Base-by-base conservation (phyloP, 2,329 filamentous ascomycete genomes). In the Catunica adiposa region DNA sequence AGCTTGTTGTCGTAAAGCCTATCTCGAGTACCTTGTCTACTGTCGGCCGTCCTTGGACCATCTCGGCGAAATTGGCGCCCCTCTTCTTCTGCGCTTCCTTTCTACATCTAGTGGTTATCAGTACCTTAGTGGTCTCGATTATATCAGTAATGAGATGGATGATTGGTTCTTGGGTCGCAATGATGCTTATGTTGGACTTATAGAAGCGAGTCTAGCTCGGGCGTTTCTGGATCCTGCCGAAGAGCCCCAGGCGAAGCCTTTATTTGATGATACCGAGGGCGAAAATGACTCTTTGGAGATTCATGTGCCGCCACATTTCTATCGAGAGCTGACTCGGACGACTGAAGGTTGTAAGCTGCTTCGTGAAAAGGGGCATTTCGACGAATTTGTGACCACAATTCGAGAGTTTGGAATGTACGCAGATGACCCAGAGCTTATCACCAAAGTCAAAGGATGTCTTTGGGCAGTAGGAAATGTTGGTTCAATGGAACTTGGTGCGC, bases 81-180 rank as follows among this genome's bases (percentile, higher is more conserved):
- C 94, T 1, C 73, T 98, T 22, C 77, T 98, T 3, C 73, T 98
- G 53, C 84, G 92, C 42, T 98, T 98, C 68, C 69, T 98, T 55
- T 96, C 89, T 0, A 97, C 90, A 0, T 96, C 89, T 1, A 90
- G 96, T 57, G 92, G 92, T 52, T 98, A 98, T 65, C 89, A 97
- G 67, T 98, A 98, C 67, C 76, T 98, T 4, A 89, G 97, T 65
- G 92, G 89, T 0, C 74, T 98, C 46, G 94, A 98, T 70, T 98
- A 98, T 66, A 98, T 98, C 67, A 96, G 89, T 59, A 92, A 94
- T 65, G 94, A 98, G 67, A 98, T 98, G 92, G 92, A 98, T 62
- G 94, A 98, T 69, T 98, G 92, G 92, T 98, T 97, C 65, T 75
- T 98, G 29, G 92, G 92, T 14, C 82, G 92, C 47, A 98, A 98